Conservation (phyloP, 352 stramenopile species). For the Phytopythium delawarense region DNA sequence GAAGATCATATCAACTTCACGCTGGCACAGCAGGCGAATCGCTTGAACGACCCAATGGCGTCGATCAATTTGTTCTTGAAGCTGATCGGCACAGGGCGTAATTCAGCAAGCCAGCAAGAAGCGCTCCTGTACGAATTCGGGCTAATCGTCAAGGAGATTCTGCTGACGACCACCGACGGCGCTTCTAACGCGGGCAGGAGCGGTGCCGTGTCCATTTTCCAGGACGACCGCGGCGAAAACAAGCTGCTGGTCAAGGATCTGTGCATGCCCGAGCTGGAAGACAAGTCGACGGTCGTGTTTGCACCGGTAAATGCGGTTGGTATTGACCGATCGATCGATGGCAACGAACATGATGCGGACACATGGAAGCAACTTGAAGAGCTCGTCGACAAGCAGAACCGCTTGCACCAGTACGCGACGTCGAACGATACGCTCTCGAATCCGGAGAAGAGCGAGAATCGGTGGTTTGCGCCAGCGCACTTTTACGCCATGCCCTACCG, state of each 20-base stretch:
- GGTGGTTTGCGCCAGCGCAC: slow-evolving; percentile 49
- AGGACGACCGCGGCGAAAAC: slow-evolving; percentile 31
- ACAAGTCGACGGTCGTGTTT: slow-evolving; percentile 80
- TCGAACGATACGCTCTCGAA: slow-evolving; percentile 7
- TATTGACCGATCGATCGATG: slow-evolving; percentile 69
- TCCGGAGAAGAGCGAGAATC: slow-evolving; percentile 11
- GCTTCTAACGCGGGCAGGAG: slow-evolving; percentile 9
- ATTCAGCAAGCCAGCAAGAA: slow-evolving; percentile 80
- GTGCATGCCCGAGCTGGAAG: slow-evolving; percentile 79
- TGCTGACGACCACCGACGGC: slow-evolving; percentile 35
- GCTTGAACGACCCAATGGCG: slow-evolving; percentile 68
- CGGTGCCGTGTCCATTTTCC: slow-evolving; percentile 23
- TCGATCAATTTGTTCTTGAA: slow-evolving; percentile 86
- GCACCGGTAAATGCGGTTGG: slow-evolving; percentile 66
- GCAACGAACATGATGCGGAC: slow-evolving; percentile 45
- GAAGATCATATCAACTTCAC: slow-evolving; percentile 89
- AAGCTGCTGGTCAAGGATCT: slow-evolving; percentile 70
- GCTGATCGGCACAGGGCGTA: slow-evolving; percentile 75
- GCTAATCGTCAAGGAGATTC: slow-evolving; percentile 76
- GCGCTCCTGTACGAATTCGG: slow-evolving; percentile 82
- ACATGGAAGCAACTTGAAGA: slow-evolving; percentile 60
- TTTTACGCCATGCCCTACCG: slow-evolving; percentile 51
- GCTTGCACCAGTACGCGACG: slow-evolving; percentile 53
- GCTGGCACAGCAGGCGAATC: slow-evolving; percentile 76
- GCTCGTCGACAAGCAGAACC: slow-evolving; percentile 54